Conservation (phyloP, 208 protist species). For the Borovskyia barvae region DNA sequence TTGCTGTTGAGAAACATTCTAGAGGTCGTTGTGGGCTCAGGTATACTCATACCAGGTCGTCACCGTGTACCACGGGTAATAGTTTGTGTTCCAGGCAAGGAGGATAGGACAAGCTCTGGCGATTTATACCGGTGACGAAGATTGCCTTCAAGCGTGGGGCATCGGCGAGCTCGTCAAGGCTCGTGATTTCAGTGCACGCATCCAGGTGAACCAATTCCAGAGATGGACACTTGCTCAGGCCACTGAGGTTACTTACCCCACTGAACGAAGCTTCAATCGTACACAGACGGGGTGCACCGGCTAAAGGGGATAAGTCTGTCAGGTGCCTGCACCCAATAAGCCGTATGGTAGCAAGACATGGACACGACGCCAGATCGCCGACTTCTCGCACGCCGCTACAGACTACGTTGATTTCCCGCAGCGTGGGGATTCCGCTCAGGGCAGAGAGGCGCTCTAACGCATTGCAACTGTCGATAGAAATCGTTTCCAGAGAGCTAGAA, state of each 20-base stretch:
- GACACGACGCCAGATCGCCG: background rate
- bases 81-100: background rate
- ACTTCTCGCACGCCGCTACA: slow-evolving; percentile 4
- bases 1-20: no score
- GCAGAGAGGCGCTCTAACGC: background rate
- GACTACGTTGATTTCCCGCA: slow-evolving; percentile 4
- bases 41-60: no score
- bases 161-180: slow-evolving; percentile 2
- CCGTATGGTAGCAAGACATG: slow-evolving; percentile 1
- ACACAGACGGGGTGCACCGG: slow-evolving; percentile 4
- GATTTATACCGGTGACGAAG: background rate
- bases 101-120: background rate
- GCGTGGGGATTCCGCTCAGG: background rate
- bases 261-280: slow-evolving; percentile 12
- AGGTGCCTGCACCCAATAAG: background rate
- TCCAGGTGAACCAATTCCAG: slow-evolving; percentile 7
- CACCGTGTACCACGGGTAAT: no score
- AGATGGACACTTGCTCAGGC: background rate
- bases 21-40: no score
- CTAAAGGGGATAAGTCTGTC: slow-evolving; percentile 6
- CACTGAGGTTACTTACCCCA: background rate
- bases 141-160: slow-evolving; percentile 3
- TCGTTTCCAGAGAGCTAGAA: background rate
- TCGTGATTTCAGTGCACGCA: background rate
- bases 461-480: slow-evolving; percentile 3